phyloP scores from a whole-genome alignment of 2,329 filamentous ascomycete species.

The Cercospora sp. region DNA sequence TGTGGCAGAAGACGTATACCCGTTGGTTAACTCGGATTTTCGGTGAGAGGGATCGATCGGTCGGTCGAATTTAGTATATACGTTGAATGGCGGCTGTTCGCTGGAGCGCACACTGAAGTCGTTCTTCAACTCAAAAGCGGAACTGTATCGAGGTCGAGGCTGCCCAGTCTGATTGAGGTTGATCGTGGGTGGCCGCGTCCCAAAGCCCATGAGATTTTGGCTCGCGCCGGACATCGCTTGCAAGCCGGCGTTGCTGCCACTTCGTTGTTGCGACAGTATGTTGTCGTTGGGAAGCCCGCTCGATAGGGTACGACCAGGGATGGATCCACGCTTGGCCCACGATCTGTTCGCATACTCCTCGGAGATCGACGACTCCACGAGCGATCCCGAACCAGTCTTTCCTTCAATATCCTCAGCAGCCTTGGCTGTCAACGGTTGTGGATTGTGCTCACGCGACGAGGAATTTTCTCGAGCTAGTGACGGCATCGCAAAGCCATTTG shows the following conservation, averaged over 20 bases:
- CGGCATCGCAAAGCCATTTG: constrained; percentile 27
- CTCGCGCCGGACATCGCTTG: constrained; percentile 38
- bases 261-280: constrained; percentile 43
- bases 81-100: constrained; percentile 35
- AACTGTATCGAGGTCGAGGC: constrained; percentile 29
- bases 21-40: constrained; percentile 30
- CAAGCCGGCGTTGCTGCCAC: constrained; percentile 40
- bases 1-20: constrained; percentile 24
- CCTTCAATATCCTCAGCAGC: constrained; percentile 47
- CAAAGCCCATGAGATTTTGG: constrained; percentile 29
- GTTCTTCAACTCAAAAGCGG: constrained; percentile 25
- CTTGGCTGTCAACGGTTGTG: constrained; percentile 30
- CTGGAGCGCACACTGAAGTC: constrained; percentile 24
- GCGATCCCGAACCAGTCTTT: constrained; percentile 68
- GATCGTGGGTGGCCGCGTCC: constrained; percentile 30
- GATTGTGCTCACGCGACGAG: constrained; percentile 27
- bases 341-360: constrained; percentile 59
- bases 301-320: constrained; percentile 32
- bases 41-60: constrained; percentile 30
- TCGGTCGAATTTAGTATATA: constrained; percentile 41
- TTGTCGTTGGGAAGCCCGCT: constrained; percentile 40
- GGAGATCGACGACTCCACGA: constrained; percentile 68
- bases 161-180: constrained; percentile 31
- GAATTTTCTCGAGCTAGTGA: constrained; percentile 30
- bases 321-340: constrained; percentile 44